phyloP scores from a whole-genome alignment of 2,329 filamentous ascomycete genomes.

The Aspergillus fischeri region DNA sequence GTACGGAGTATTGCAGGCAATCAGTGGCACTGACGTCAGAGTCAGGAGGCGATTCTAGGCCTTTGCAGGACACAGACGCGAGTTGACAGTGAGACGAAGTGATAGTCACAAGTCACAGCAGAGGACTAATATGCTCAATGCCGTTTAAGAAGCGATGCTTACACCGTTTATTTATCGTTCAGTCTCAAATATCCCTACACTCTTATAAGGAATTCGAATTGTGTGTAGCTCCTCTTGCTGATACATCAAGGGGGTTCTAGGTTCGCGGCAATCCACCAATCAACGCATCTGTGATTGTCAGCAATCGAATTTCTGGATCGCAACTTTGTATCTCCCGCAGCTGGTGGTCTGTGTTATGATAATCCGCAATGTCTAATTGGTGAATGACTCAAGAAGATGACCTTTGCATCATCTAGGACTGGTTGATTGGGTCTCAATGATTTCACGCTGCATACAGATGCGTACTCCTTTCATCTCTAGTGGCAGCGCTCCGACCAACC shows the following conservation, averaged over 20 bases:
- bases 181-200: not conserved
- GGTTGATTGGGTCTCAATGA: not conserved
- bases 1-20: not conserved
- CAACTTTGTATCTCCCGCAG: not conserved
- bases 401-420: not conserved
- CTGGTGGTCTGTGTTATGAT: not conserved
- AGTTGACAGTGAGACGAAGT: not conserved
- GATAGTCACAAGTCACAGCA: not conserved
- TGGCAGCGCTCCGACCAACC: not conserved
- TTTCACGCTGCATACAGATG: not conserved
- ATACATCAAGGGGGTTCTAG: not conserved
- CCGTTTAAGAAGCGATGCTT: not conserved
- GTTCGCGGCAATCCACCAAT: slow-evolving; percentile 2
- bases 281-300: slow-evolving; percentile 7
- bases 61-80: not conserved
- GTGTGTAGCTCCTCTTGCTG: not conserved
- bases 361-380: not conserved
- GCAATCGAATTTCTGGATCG: not conserved
- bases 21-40: slow-evolving; percentile 8
- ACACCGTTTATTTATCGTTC: not conserved
- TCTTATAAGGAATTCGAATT: not conserved
- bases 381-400: not conserved
- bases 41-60: slow-evolving; percentile 4
- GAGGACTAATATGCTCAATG: not conserved
- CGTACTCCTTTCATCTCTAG: not conserved